phyloP scores from a whole-genome alignment of 306 rosid genomes.

The Vigna trinervia region DNA sequence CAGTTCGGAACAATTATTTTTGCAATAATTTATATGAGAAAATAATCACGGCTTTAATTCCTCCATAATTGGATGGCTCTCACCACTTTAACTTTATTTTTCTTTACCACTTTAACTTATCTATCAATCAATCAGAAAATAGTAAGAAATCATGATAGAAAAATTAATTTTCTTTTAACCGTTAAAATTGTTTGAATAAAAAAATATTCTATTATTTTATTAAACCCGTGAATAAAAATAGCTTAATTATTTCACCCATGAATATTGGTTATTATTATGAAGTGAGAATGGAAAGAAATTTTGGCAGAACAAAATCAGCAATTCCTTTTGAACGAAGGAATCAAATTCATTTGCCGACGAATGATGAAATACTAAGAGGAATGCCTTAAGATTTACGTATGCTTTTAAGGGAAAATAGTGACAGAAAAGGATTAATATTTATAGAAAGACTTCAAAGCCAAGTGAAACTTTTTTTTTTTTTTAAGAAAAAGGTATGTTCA shows the following conservation, averaged over 20 bases:
- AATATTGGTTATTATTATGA: no score
- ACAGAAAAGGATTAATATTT: no score
- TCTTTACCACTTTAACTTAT: no score
- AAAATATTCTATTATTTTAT: not conserved
- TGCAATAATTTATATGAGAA: no score
- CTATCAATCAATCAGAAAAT: not conserved
- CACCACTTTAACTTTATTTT: not conserved
- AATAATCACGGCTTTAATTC: not conserved
- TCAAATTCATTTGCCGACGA: no score
- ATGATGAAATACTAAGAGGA: not conserved
- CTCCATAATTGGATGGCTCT: not conserved
- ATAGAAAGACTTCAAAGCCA: not conserved
- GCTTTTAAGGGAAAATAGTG: not conserved
- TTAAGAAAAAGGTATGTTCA: no score
- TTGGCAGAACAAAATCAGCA: no score
- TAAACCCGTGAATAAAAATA: not conserved
- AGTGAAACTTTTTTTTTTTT: not conserved
- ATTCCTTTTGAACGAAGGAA: no score
- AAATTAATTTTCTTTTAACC: not conserved
- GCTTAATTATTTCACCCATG: not conserved
- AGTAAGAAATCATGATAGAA: not conserved
- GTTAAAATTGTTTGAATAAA: not conserved
- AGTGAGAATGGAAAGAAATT: no score
- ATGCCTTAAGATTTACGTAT: not conserved
- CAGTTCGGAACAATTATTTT: no score